Evolutionary conservation across 2,329 filamentous ascomycete genomes (phyloP), one percentile per base, ranked within the genome.

Genomic region (Colletotrichum sp.): DNA sequence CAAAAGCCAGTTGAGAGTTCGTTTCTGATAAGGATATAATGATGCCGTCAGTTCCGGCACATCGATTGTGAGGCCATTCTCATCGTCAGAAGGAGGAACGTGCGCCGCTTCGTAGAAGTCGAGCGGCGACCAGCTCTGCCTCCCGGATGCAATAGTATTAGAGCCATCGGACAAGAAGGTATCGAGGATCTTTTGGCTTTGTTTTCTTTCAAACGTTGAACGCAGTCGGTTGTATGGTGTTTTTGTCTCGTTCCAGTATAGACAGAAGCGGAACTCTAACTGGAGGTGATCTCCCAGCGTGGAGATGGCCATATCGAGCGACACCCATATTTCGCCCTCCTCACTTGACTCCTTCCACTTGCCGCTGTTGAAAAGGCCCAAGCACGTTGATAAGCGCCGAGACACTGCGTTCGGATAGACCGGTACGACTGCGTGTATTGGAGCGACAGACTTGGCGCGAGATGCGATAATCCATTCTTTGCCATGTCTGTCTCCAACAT

Each of bases 1-100:
- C 62, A 96, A 83, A 74, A 96, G 86, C 94, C 94, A 96, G 64
- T 92, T 88, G 4, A 96, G 87, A 3, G 93, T 90, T 75, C 93
- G 87, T 71, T 91, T 91, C 82, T 96, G 95, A 76, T 95, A 96
- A 0, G 93, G 94, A 81, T 92, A 96, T 0, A 96, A 84, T 0
- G 84, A 85, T 2, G 91, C 88, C 61, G 85, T 85, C 67, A 89
- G 85, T 30, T 83, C 84, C 1, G 87, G 84, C 8, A 91, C 82
- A 4, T 84, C 49, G 44, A 91, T 85, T 0, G 84, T 82, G 3
- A 82, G 79, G 1, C 87, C 74, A 5, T 82, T 78, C 19, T 81
- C 75, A 69, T 89, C 86, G 7, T 85, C 80, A n/a, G 85, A 86
- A 13, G 85, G 78, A 2, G 94, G 92, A 3, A 93, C 89, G 80